Conservation (phyloP, 2,329 filamentous ascomycete species). For the Apiospora kogelbergensis region DNA sequence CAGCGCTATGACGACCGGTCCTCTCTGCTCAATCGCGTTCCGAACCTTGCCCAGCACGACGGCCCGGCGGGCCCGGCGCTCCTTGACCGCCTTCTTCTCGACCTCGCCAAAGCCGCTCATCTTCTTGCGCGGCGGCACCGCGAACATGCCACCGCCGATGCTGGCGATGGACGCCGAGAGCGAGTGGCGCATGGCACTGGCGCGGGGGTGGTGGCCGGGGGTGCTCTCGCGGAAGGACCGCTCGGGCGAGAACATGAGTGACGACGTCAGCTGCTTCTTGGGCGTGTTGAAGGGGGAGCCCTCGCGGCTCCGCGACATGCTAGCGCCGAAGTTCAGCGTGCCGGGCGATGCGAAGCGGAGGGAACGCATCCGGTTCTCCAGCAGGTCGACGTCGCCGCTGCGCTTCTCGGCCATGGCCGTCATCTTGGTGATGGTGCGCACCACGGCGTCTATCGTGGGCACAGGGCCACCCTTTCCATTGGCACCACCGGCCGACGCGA, state of each 20-base stretch:
- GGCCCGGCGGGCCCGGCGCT: conserved; percentile 52
- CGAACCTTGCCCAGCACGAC: conserved; percentile 53
- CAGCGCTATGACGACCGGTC: conserved; percentile 39
- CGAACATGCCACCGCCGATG: conserved; percentile 27
- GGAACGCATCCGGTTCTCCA: conserved; percentile 83
- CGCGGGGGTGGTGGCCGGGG: conserved; percentile 34
- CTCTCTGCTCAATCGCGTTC: conserved; percentile 47
- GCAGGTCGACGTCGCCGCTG: conserved; percentile 84
- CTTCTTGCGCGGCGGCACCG: conserved; percentile 55
- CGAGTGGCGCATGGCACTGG: conserved; percentile 39
- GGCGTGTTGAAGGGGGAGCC: conserved; percentile 38
- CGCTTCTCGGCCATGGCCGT: conserved; percentile 89
- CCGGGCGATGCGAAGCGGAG: conserved; percentile 54
- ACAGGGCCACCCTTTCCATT: conserved; percentile 43
- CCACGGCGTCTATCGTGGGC: conserved; percentile 88
- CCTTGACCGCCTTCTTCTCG: conserved; percentile 58
- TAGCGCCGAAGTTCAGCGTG: conserved; percentile 26
- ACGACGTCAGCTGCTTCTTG: conserved; percentile 24
- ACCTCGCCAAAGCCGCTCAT: conserved; percentile 58
- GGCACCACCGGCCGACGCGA: conserved; percentile 59
- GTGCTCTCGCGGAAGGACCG: conserved; percentile 36
- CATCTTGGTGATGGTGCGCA: conserved; percentile 90
- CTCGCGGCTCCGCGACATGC: conserved; percentile 39
- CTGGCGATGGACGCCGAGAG: conserved; percentile 42
- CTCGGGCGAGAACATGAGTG: conserved; percentile 39